These are phyloP conservation scores for Pichia deserticola DNA, from an alignment of 805 yeast genomes.

Conservation along the genomic window DNA sequence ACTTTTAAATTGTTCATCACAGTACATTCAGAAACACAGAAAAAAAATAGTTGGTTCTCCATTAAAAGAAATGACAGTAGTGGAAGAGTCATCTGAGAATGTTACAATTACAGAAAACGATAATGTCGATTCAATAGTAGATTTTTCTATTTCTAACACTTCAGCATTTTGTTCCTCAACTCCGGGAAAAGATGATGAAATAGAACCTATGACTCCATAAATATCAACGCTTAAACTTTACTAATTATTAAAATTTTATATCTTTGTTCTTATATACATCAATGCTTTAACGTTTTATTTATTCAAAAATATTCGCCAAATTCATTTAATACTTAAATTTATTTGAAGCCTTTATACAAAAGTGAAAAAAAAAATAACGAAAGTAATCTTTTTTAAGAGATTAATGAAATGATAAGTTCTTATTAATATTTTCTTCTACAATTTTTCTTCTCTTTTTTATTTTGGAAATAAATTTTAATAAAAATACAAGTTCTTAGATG, in stretches of 20 bases:
- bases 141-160: neutral
- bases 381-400: too few species aligned
- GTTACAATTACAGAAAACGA: neutral
- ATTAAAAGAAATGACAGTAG: neutral
- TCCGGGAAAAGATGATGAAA: neutral
- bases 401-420: too few species aligned
- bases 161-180: neutral
- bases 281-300: too few species aligned
- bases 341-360: too few species aligned
- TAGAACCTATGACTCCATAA: slow-evolving; percentile 7
- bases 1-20: neutral
- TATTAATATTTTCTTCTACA: too few species aligned
- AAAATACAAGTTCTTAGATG: too few species aligned
- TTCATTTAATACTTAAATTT: too few species aligned
- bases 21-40: neutral
- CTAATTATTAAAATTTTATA: neutral
- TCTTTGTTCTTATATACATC: neutral
- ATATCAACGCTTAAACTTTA: neutral
- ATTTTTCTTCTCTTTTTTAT: too few species aligned
- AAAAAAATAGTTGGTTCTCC: slow-evolving; percentile 1
- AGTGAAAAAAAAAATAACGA: too few species aligned
- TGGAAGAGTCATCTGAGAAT: neutral
- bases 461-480: too few species aligned
- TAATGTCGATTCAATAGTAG: neutral
- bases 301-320: too few species aligned